Base-by-base conservation (phyloP, 176 grass and related monocot genomes). In the Carex parvula region DNA sequence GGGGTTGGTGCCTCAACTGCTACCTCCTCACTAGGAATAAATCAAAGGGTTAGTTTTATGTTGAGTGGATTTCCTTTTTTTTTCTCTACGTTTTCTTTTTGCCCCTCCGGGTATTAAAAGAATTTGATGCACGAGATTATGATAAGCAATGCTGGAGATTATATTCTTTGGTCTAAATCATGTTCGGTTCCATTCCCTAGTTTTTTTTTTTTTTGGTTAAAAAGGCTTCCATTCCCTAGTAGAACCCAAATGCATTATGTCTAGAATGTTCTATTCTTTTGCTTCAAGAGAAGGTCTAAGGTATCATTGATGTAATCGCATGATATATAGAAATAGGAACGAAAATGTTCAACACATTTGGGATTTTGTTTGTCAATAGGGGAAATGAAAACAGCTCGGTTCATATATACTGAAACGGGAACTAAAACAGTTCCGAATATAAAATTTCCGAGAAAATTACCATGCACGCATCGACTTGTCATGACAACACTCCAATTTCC, bases 11-110 rank as follows among this genome's bases (percentile, higher is more conserved):
- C 52, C 35, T 90, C 60, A 81, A 75, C 67, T 78, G 83, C 80
- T 76, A n/a, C 75, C 14, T 87, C 89, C 84, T 93, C 89, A 54
- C 89, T 89, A 5, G 87, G 16, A 21, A 14, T 72, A 59, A 64
- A 84, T 4, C 64, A 50, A 50, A 50, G 46, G 46, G 10, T 50
- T 10, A 11, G 46, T 50, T 50, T 50, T 50, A 50, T 50, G 46
- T 50, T 50, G 9, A 11, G 9, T 46, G 8, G 10, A 39, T 39
- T 39, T 39, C 9, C 26, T 29, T 50, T 50, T 50, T 10, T 50
- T 50, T 50, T n/a, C 9, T 3, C 46, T 50, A 9, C 10, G 2
- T 50, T 50, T 50, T 50, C 46, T 50, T 48, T 10, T 48, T 11
- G 8, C 46, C 46, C 2, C 11, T 48, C 46, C 9, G 9, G 9